phyloP scores from a whole-genome alignment of 2,329 filamentous ascomycete genomes.

The Botrytis fabae region DNA sequence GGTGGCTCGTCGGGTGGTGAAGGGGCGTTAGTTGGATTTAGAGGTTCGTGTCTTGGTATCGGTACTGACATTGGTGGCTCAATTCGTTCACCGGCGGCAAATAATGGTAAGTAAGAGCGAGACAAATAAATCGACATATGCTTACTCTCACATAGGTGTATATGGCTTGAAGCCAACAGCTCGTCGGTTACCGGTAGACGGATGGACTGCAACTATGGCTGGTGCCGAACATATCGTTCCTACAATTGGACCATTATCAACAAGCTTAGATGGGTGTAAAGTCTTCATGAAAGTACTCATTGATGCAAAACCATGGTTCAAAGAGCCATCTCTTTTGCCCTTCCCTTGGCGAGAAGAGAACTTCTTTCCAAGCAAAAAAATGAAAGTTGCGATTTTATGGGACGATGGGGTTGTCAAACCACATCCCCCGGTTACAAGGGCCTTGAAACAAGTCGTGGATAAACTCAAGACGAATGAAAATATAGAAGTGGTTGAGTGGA shows the following conservation, averaged over 20 bases:
- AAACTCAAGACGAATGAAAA: constrained; percentile 49
- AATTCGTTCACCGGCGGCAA: constrained; percentile 50
- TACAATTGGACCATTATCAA: constrained; percentile 56
- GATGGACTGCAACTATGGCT: constrained; percentile 30
- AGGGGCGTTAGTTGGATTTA: constrained; percentile 53
- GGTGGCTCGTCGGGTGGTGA: constrained; percentile 59
- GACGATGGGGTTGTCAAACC: constrained; percentile 60
- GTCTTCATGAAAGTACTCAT: constrained; percentile 47
- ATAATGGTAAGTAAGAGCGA: constrained; percentile 43
- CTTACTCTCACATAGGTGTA: constrained; percentile 32
- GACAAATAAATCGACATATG: not conserved
- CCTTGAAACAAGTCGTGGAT: constrained; percentile 54
- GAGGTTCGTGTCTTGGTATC: constrained; percentile 54
- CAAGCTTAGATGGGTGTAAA: constrained; percentile 50
- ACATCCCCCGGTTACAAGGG: constrained; percentile 59
- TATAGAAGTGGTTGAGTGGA: constrained; percentile 57
- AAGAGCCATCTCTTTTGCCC: constrained; percentile 53
- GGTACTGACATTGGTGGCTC: constrained; percentile 55
- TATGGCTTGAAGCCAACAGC: constrained; percentile 41
- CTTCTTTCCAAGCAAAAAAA: constrained; percentile 44
- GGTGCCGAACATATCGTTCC: constrained; percentile 45
- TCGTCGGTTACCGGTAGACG: constrained; percentile 33
- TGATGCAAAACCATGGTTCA: constrained; percentile 50
- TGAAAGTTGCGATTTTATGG: constrained; percentile 62
- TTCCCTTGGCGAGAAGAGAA: constrained; percentile 51